Evolutionary conservation across 2,329 filamentous ascomycete genomes (phyloP).

Genomic region (Aspergillus brasiliensis): DNA sequence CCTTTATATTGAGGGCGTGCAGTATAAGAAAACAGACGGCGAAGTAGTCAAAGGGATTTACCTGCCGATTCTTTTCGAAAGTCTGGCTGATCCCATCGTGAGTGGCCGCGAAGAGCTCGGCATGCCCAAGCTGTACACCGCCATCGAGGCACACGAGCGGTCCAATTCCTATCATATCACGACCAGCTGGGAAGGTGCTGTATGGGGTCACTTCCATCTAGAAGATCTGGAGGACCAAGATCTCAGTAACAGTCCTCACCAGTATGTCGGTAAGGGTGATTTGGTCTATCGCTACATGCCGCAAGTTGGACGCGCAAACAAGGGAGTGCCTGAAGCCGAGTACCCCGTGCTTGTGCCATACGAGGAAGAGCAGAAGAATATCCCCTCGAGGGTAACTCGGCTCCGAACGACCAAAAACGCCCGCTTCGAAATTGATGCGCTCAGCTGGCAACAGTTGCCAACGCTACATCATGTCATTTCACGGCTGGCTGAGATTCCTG

Average conservation of each 20-base stretch:
- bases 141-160: slow-evolving; percentile 49
- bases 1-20: slow-evolving; percentile 64
- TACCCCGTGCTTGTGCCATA: slow-evolving; percentile 50
- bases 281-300: slow-evolving; percentile 63
- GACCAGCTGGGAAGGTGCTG: slow-evolving; percentile 48
- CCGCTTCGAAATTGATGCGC: slow-evolving; percentile 50
- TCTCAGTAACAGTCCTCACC: slow-evolving; percentile 21
- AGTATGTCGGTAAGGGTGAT: slow-evolving; percentile 35
- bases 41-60: slow-evolving; percentile 55
- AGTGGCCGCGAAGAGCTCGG: slow-evolving; percentile 63
- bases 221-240: slow-evolving; percentile 37
- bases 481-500: slow-evolving; percentile 57
- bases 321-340: slow-evolving; percentile 57
- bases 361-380: slow-evolving; percentile 37
- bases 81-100: slow-evolving; percentile 61
- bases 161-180: slow-evolving; percentile 41
- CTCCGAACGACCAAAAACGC: slow-evolving; percentile 41
- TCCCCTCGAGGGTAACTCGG: slow-evolving; percentile 26
- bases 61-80: slow-evolving; percentile 61
- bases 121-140: slow-evolving; percentile 61
- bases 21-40: slow-evolving; percentile 57
- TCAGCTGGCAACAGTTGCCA: slow-evolving; percentile 59
- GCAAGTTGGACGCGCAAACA: slow-evolving; percentile 50
- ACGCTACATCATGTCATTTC: slow-evolving; percentile 62
- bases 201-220: slow-evolving; percentile 43